A percentile compares a stretch with the other conserved stretches of the same genome.
Conservation (phyloP, 1,139 yeast genomes). For the Taphrina sp. region DNA sequence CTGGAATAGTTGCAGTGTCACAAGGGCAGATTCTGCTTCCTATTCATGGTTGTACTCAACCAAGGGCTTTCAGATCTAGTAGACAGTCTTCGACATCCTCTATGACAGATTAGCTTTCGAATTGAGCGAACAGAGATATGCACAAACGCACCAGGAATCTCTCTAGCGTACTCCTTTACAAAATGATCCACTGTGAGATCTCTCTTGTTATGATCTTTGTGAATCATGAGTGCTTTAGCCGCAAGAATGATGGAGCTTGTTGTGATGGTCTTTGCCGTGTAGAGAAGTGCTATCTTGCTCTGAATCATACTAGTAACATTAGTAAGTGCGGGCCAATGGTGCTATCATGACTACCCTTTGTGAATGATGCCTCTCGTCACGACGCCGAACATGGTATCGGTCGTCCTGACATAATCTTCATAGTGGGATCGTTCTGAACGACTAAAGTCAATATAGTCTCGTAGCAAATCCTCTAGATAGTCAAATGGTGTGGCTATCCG, state of each 20-base stretch:
- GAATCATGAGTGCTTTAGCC: neutral
- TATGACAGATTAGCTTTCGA: no score
- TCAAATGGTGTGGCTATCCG: constrained; percentile 31
- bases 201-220: no score
- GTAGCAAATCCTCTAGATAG: constrained; percentile 10
- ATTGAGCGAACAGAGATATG: no score
- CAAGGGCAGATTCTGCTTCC: no score
- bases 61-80: no score
- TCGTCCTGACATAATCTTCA: constrained; percentile 7
- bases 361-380: neutral
- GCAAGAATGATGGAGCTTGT: constrained; percentile 15
- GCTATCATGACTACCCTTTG: neutral
- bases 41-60: no score
- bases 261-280: constrained; percentile 22
- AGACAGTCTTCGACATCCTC: neutral
- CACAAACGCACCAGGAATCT: no score
- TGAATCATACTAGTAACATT: neutral
- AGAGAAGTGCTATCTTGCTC: constrained; percentile 3
- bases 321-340: neutral
- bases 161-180: no score
- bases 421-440: neutral
- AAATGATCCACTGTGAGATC: no score
- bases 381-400: constrained; percentile 21
- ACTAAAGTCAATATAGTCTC: constrained; percentile 4
- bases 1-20: no score